A percentile compares a stretch with the other conserved stretches of the same genome.
These are phyloP conservation scores for Dendrobium officinale DNA, from an alignment of 106 monocot genomes.

Conservation along the genomic window DNA sequence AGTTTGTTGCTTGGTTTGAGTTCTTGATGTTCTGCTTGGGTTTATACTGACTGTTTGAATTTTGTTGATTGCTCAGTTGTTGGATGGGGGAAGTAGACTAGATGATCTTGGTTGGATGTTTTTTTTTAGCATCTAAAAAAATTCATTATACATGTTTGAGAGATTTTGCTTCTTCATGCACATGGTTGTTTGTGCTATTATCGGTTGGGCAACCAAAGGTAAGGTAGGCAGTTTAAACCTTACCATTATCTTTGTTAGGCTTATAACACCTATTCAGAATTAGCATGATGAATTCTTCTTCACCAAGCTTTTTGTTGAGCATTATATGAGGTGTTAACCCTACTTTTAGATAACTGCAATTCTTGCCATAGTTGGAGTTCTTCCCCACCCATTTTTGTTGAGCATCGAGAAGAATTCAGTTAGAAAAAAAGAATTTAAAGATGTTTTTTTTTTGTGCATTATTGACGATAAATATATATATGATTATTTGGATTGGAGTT, in stretches of 20 bases:
- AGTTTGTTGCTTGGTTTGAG: neutral
- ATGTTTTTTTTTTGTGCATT: too few species aligned
- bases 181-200: too few species aligned
- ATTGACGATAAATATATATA: too few species aligned
- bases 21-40: neutral
- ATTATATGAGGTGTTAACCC: neutral
- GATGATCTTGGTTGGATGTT: neutral
- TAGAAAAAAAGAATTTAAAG: too few species aligned
- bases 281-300: neutral
- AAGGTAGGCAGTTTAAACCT: neutral
- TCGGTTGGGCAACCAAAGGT: too few species aligned
- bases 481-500: too few species aligned
- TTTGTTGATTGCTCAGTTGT: neutral
- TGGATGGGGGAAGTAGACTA: neutral
- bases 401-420: neutral
- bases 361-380: neutral
- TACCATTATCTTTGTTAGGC: neutral
- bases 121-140: neutral
- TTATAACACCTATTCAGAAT: neutral
- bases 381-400: neutral
- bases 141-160: too few species aligned
- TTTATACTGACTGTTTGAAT: neutral
- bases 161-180: too few species aligned
- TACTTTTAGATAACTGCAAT: neutral
- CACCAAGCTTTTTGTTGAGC: neutral